These are phyloP conservation scores for Saururus chinensis DNA, from an alignment of 164 flowering plant species.

Conservation along the genomic window DNA sequence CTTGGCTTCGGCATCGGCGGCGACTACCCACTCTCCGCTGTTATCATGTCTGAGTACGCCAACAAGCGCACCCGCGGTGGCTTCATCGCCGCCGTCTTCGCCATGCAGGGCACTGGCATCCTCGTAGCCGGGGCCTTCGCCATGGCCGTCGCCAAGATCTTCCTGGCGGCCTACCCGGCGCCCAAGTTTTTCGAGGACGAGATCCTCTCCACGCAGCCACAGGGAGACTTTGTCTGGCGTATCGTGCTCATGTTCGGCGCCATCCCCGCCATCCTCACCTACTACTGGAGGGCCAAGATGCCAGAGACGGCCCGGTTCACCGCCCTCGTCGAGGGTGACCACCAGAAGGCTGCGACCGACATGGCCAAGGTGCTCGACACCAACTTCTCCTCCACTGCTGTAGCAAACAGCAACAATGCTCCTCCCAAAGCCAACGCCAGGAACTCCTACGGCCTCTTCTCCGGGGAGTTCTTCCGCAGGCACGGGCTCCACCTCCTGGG, in stretches of 20 bases:
- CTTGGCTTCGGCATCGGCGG: conserved; percentile 21
- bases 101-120: conserved; percentile 22
- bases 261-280: conserved; percentile 35
- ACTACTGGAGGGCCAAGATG: conserved; percentile 46
- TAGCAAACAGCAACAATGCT: too few species aligned
- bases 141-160: conserved; percentile 12
- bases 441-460: conserved; percentile 21
- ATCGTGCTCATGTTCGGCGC: conserved; percentile 47
- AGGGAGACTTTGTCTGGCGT: conserved; percentile 37
- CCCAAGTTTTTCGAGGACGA: background rate
- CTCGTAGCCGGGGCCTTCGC: conserved; percentile 15
- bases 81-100: conserved; percentile 18
- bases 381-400: background rate
- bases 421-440: background rate
- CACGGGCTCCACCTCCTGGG: conserved; percentile 39
- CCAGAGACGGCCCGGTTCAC: conserved; percentile 51
- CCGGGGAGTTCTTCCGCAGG: conserved; percentile 19
- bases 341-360: conserved; percentile 28
- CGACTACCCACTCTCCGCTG: conserved; percentile 19
- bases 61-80: conserved; percentile 15
- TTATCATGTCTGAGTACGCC: conserved; percentile 20
- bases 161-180: conserved; percentile 13
- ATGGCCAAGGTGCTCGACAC: conserved; percentile 32
- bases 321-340: conserved; percentile 29
- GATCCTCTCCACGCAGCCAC: conserved; percentile 25